These are phyloP conservation scores for Aquilaria malaccensis DNA, from an alignment of 345 rosid species.

Conservation along the genomic window DNA sequence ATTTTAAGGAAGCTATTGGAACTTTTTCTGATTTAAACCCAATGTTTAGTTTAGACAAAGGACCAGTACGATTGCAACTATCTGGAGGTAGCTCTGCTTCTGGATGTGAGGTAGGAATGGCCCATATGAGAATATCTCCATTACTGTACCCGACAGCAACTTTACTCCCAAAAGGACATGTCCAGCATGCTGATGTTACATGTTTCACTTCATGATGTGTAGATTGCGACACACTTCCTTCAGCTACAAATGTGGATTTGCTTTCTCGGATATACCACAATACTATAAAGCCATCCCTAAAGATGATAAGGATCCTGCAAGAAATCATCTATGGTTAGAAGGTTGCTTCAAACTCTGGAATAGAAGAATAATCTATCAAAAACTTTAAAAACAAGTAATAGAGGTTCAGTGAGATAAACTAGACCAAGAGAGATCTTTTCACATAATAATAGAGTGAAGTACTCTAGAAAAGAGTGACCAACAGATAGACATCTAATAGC, in stretches of 20 bases:
- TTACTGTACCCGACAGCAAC: constrained; percentile 73
- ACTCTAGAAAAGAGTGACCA: no score
- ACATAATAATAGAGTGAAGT: no score
- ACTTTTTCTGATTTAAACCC: constrained; percentile 70
- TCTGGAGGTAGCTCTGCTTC: constrained; percentile 34
- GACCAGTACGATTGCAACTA: constrained; percentile 30
- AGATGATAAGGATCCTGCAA: constrained; percentile 69
- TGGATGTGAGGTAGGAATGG: constrained; percentile 35
- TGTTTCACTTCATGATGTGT: constrained; percentile 52
- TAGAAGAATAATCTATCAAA: no score
- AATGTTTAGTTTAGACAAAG: constrained; percentile 67
- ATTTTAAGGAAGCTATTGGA: constrained; percentile 64
- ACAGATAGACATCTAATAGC: no score
- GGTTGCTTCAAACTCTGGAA: no score
- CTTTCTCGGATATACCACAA: constrained; percentile 81
- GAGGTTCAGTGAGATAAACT: no score
- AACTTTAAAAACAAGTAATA: no score
- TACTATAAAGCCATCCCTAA: constrained; percentile 54
- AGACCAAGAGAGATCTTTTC: no score
- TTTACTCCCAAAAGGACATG: constrained; percentile 77
- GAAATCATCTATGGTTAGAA: background rate
- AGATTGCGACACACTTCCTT: constrained; percentile 47
- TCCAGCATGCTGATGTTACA: constrained; percentile 87
- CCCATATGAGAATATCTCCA: constrained; percentile 78
- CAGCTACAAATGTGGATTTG: constrained; percentile 44